A percentile compares a stretch with the other conserved stretches of the same genome.
These are phyloP conservation scores for Willaertia magna DNA, from an alignment of 208 protist species.

Conservation along the genomic window DNA sequence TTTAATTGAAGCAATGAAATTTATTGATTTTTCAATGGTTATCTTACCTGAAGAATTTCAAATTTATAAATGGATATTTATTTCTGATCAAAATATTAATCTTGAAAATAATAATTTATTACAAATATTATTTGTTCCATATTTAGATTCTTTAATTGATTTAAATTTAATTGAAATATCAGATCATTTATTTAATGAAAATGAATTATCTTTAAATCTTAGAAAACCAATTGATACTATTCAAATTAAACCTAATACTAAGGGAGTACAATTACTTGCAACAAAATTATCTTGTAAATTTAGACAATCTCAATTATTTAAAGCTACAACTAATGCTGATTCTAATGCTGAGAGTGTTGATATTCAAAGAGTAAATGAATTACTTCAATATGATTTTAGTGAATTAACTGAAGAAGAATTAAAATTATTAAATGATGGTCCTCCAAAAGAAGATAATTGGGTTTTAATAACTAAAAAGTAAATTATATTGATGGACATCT, in stretches of 20 bases:
- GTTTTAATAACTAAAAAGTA: neutral
- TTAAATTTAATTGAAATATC: neutral
- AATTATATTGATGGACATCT: neutral
- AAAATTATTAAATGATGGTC: neutral
- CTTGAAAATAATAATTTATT: neutral
- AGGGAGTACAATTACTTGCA: neutral
- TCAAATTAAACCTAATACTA: neutral
- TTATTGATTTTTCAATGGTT: neutral
- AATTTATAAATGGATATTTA: conserved; percentile 9
- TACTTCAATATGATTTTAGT: neutral
- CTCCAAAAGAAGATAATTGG: neutral
- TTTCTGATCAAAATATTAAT: neutral
- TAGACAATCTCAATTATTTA: neutral
- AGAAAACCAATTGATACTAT: neutral
- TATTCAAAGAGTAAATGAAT: neutral
- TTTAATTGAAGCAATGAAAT: neutral
- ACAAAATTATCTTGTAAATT: neutral
- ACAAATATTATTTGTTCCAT: neutral
- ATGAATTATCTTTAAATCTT: neutral
- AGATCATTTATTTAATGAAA: no score
- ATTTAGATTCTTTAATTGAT: neutral
- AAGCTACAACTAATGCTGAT: neutral
- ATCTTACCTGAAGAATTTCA: neutral
- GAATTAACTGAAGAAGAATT: neutral
- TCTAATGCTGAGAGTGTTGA: neutral